A percentile compares a stretch with the other conserved stretches of the same genome.
These are phyloP conservation scores for Raffaelea arxii DNA, from an alignment of 2,329 filamentous ascomycete genomes.

Conservation along the genomic window DNA sequence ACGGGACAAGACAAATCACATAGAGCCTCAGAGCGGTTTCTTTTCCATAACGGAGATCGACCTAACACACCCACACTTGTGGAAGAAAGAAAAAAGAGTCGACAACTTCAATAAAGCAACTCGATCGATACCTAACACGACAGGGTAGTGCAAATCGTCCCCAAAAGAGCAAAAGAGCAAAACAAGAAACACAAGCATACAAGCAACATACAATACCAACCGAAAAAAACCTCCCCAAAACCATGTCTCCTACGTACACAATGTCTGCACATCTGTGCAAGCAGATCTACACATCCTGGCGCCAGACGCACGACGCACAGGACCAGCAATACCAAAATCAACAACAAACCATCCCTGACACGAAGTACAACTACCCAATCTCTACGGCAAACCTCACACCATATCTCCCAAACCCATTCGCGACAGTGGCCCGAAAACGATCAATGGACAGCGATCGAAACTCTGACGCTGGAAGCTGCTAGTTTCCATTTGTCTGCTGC, in stretches of 20 bases:
- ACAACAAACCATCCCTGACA: neutral
- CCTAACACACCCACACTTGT: too few relatives aligned
- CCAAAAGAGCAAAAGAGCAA: neutral
- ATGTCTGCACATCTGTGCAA: constrained; percentile 53
- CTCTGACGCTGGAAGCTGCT: constrained; percentile 17
- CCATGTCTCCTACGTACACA: constrained; percentile 50
- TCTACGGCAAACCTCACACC: neutral
- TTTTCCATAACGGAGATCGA: too few relatives aligned
- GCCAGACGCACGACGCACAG: constrained; percentile 34
- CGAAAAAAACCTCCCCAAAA: constrained; percentile 8
- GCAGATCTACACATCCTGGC: constrained; percentile 50
- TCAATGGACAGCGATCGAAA: constrained; percentile 38
- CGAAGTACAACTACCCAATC: neutral
- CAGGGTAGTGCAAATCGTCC: too few relatives aligned
- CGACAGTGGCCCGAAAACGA: constrained; percentile 30
- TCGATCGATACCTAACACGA: too few relatives aligned
- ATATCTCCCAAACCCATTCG: constrained; percentile 11
- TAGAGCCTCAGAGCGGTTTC: too few relatives aligned
- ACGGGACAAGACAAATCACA: too few relatives aligned
- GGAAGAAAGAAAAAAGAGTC: too few relatives aligned
- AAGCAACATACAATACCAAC: neutral
- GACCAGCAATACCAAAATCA: constrained; percentile 16
- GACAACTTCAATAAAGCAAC: too few relatives aligned
- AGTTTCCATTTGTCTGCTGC: too few relatives aligned
- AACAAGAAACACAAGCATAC: constrained; percentile 1